These are phyloP conservation scores for Trametes hirsuta DNA, from an alignment of 1,284 basidiomycete genomes.

Conservation along the genomic window DNA sequence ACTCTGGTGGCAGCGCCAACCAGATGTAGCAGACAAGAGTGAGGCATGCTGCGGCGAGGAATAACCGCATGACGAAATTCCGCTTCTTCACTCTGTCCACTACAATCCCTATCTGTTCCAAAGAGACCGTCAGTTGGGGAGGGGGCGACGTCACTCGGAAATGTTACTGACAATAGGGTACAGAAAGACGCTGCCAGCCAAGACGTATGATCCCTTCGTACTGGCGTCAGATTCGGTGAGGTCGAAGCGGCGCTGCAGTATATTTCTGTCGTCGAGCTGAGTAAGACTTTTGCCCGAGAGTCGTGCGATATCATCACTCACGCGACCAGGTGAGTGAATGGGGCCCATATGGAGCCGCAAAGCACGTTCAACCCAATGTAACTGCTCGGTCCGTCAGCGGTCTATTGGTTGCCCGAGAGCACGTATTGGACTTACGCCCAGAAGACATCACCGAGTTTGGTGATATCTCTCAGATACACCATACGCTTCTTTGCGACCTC, in stretches of 20 bases:
- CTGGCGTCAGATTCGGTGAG: constrained; percentile 65
- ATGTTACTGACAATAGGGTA: constrained; percentile 63
- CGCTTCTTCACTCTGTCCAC: constrained; percentile 61
- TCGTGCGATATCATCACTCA: constrained; percentile 39
- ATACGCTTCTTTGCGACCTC: constrained; percentile 65
- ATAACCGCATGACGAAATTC: constrained; percentile 59
- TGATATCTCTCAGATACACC: constrained; percentile 62
- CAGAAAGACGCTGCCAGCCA: constrained; percentile 74
- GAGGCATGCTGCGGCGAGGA: constrained; percentile 62
- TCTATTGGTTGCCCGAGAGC: neutral
- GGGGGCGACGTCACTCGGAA: neutral
- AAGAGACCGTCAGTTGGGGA: neutral
- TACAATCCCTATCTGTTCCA: constrained; percentile 58
- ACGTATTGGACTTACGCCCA: constrained; percentile 61
- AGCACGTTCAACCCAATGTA: constrained; percentile 74
- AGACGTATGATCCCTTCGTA: constrained; percentile 68
- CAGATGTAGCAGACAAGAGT: constrained; percentile 69
- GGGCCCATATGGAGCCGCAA: constrained; percentile 79
- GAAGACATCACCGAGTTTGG: constrained; percentile 75
- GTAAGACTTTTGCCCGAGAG: neutral
- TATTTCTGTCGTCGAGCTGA: constrained; percentile 51
- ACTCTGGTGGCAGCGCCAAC: constrained; percentile 61
- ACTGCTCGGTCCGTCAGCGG: constrained; percentile 37
- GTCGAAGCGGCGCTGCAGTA: constrained; percentile 70
- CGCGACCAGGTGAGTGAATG: constrained; percentile 79